Evolutionary conservation across 2,329 filamentous ascomycete genomes (phyloP).

Genomic region (Hypoxylon sp.): DNA sequence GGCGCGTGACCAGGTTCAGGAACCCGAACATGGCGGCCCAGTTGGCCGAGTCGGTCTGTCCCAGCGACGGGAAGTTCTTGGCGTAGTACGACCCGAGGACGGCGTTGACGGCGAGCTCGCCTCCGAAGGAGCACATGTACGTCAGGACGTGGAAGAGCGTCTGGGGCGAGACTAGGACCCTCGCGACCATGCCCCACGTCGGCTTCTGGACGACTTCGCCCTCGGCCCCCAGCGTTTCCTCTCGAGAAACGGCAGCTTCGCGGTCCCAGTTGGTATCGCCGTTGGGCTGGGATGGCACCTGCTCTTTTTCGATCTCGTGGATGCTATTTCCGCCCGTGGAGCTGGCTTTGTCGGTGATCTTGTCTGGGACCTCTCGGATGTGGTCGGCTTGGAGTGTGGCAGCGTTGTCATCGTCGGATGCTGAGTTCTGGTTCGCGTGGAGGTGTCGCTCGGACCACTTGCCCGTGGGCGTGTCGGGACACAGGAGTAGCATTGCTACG

Average conservation of each 20-base stretch:
- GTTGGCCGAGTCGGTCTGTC: slow-evolving; percentile 67
- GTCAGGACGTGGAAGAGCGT: slow-evolving; percentile 66
- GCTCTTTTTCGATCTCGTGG: slow-evolving; percentile 56
- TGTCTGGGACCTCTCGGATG: slow-evolving; percentile 65
- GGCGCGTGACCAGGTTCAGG: slow-evolving; percentile 76
- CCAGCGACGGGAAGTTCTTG: slow-evolving; percentile 69
- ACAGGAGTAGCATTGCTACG: slow-evolving; percentile 76
- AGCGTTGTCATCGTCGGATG: slow-evolving; percentile 56
- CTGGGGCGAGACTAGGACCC: slow-evolving; percentile 64
- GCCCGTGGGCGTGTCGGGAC: slow-evolving; percentile 85
- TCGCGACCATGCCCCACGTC: slow-evolving; percentile 61
- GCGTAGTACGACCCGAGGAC: slow-evolving; percentile 70
- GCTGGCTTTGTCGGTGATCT: slow-evolving; percentile 59
- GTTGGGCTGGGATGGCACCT: slow-evolving; percentile 45
- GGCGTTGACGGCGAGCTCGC: slow-evolving; percentile 72
- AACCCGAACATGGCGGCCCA: slow-evolving; percentile 83
- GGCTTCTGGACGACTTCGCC: slow-evolving; percentile 69
- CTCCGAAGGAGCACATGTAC: slow-evolving; percentile 74
- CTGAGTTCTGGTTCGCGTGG: slow-evolving; percentile 66
- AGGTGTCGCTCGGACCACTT: slow-evolving; percentile 80
- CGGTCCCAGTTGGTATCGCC: slow-evolving; percentile 53
- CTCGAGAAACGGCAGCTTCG: slow-evolving; percentile 61
- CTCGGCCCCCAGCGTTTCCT: slow-evolving; percentile 67
- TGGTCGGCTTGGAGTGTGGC: slow-evolving; percentile 48
- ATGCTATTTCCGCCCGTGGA: slow-evolving; percentile 59